Evolutionary conservation across 306 rosid genomes (phyloP), one percentile per base, ranked within the genome.

Genomic region (Carpinus viminea): DNA sequence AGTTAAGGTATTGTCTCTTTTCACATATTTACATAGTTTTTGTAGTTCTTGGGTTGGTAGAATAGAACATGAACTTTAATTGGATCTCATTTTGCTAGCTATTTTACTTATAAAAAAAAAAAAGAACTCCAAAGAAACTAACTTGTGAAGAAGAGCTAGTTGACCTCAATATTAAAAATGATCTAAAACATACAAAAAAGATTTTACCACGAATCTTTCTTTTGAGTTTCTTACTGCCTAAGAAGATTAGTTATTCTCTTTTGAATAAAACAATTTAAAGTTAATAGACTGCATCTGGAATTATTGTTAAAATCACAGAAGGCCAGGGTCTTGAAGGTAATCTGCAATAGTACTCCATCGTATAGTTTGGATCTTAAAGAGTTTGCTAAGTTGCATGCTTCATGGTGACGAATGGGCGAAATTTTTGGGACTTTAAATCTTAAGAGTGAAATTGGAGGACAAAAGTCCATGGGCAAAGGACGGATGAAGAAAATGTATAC

Each of bases 1-100:
- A 76, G 93, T 95, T 74, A 95, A 93, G 99, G 99, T 93, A 75
- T 26, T 12, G 17, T 51, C 28, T 68, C 68, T 77, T 73, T 64
- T 48, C 61, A 28, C 43, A 52, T 21, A n/a, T n/a, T n/a, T n/a
- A n/a, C n/a, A n/a, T n/a, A n/a, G n/a, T n/a, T n/a, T n/a, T n/a
- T n/a, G n/a, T n/a, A n/a, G n/a, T n/a, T n/a, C n/a, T n/a, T n/a
- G n/a, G n/a, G n/a, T n/a, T n/a, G n/a, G n/a, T n/a, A 72, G 65
- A 28, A 1, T 1, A 28, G n/a, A n/a, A n/a, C n/a, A n/a, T n/a
- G n/a, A n/a, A n/a, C n/a, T n/a, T n/a, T n/a, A n/a, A n/a, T n/a
- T n/a, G n/a, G n/a, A n/a, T n/a, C n/a, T n/a, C n/a, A n/a, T n/a
- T n/a, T n/a, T n/a, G n/a, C n/a, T n/a, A n/a, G n/a, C n/a, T n/a